phyloP scores from a whole-genome alignment of 192 early-diverging fungal species.

The Backusella parvicylindrica region DNA sequence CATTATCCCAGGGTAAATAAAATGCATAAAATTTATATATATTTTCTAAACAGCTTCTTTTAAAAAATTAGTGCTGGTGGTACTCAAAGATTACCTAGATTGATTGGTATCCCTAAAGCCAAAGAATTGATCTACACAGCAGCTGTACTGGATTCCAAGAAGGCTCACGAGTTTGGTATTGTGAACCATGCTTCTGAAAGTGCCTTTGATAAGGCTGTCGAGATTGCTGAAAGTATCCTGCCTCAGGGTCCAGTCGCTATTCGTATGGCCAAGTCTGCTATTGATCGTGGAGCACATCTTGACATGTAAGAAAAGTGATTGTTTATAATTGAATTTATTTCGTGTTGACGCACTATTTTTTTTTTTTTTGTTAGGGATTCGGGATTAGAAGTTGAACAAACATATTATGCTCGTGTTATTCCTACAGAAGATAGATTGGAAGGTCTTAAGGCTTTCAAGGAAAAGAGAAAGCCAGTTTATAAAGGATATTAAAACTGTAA shows the following conservation, averaged over 20 bases:
- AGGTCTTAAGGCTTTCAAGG: constrained; percentile 57
- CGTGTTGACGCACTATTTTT: too few relatives aligned
- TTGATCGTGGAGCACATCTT: constrained; percentile 75
- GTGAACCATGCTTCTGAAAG: constrained; percentile 76
- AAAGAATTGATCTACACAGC: constrained; percentile 96
- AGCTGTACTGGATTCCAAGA: constrained; percentile 55
- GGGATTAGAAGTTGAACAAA: constrained; percentile 89
- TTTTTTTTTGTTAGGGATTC: too few relatives aligned
- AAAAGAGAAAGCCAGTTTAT: constrained; percentile 32
- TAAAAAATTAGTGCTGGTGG: constrained; percentile 94
- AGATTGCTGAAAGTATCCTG: constrained; percentile 74
- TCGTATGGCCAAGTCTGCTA: constrained; percentile 87
- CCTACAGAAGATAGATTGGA: constrained; percentile 93
- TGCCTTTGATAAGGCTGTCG: constrained; percentile 69
- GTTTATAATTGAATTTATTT: neutral
- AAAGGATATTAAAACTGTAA: constrained; percentile 35
- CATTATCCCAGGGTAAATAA: constrained; percentile 86
- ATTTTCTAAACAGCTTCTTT: neutral
- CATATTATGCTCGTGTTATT: constrained; percentile 93
- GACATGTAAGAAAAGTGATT: constrained; percentile 60
- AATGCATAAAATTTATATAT: neutral
- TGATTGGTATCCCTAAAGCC: constrained; percentile 83
- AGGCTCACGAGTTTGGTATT: constrained; percentile 69
- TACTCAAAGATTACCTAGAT: constrained; percentile 83
- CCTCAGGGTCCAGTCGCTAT: constrained; percentile 84